These are phyloP conservation scores for Aquilaria malaccensis DNA, from an alignment of 345 rosid genomes.

Conservation along the genomic window DNA sequence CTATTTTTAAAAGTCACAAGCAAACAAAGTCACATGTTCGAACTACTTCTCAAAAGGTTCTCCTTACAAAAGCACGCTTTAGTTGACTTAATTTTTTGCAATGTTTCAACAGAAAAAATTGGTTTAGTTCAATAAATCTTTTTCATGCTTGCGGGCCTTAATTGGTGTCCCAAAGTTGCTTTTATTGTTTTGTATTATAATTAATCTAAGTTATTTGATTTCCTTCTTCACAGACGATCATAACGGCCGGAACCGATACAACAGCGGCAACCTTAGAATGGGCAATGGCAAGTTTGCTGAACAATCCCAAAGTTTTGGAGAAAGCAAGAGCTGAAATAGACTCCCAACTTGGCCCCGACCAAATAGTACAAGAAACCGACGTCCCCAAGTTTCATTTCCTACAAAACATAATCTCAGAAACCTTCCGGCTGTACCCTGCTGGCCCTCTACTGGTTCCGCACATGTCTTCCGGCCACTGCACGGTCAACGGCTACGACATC, in stretches of 20 bases:
- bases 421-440: conserved; percentile 21
- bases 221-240: conserved; percentile 16
- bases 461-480: too few relatives aligned
- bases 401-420: conserved; percentile 30
- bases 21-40: too few relatives aligned
- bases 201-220: too few relatives aligned
- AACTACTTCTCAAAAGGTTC: too few relatives aligned
- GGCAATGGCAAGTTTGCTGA: conserved; percentile 43
- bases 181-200: too few relatives aligned
- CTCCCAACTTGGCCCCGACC: conserved; percentile 23
- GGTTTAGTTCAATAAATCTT: not conserved
- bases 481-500: conserved; percentile 24
- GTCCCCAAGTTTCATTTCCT: conserved; percentile 28
- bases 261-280: conserved; percentile 47
- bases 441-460: not conserved
- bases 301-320: conserved; percentile 20
- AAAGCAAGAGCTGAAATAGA: conserved; percentile 35
- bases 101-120: too few relatives aligned
- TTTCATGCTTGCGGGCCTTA: not conserved
- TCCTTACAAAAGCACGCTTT: too few relatives aligned
- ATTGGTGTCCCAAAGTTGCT: not conserved
- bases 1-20: too few relatives aligned
- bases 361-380: conserved; percentile 29
- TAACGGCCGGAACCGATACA: conserved; percentile 32
- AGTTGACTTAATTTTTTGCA: too few relatives aligned